Evolutionary conservation across 257 asterid genomes (phyloP), one percentile per base, ranked within the genome.

Genomic region (Penstemon davidsonii): DNA sequence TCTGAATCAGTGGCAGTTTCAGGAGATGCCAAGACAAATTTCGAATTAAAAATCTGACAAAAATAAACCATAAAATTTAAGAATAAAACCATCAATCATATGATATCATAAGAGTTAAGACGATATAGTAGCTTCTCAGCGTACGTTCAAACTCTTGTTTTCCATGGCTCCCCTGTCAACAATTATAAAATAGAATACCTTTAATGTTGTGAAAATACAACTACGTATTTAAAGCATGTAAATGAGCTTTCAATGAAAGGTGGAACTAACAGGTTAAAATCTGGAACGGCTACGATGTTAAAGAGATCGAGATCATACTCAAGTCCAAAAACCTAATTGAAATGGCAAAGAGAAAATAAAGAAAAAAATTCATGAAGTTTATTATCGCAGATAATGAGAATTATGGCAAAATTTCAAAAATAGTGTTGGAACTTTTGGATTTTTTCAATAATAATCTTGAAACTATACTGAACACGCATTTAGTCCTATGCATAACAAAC

Each of bases 111-210:
- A 19, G 37, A 6, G 59, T 33, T 46, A 63, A n/a, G n/a, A n/a
- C 33, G 45, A 42, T 5, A 50, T 36, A 43, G 66, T 39, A 52
- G 60, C n/a, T 55, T 41, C 56, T 60, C 57, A 65, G 64, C 88
- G 11, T 87, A 93, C 99, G 44, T 93, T 93, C 82, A 93, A 80
- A 82, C 99, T 91, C 85, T 94, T 94, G 81, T 94, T 94, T 81
- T 94, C 99, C 97, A 94, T 94, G 68, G 97, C 99, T 66, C 99
- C 99, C 97, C 97, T 93, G 87, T 47, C 73, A 78, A 80, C 47
- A 73, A 58, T 42, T 68, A 76, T 25, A 59, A 45, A 55, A 6
- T 19, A 60, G 11, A 25, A 52, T 45, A 46, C 12, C 9, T 57
- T 79, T 9, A 81, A 62, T 62, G 71, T 62, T 39, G 37, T 15